phyloP scores from a whole-genome alignment of 1,284 basidiomycete genomes.

The Melampsora americana region DNA sequence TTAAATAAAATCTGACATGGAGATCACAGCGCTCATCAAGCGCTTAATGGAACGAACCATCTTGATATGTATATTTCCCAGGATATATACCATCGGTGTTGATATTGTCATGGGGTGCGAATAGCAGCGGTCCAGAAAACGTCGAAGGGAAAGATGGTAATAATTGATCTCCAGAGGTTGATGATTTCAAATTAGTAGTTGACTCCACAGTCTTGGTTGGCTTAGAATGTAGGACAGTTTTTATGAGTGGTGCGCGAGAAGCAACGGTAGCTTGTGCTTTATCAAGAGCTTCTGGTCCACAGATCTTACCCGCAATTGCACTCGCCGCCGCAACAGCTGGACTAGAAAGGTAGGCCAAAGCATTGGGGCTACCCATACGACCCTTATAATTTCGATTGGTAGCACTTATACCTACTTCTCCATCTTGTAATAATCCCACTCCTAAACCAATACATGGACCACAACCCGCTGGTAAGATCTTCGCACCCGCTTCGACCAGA shows the following conservation, averaged over 20 bases:
- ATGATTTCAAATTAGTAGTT: not conserved
- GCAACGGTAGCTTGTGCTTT: constrained; percentile 3
- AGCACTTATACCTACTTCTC: constrained; percentile 91
- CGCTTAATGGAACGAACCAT: constrained; percentile 55
- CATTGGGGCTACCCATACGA: constrained; percentile 92
- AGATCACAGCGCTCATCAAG: no score
- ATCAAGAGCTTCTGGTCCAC: constrained; percentile 63
- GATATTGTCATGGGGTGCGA: constrained; percentile 92
- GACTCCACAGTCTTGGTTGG: not conserved
- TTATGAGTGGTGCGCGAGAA: not conserved
- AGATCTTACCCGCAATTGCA: constrained; percentile 86
- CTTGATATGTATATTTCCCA: constrained; percentile 99
- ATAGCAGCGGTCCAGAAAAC: constrained; percentile 81
- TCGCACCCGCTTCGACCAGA: constrained; percentile 80
- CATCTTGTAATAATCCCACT: constrained; percentile 85
- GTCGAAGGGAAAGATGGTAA: constrained; percentile 74
- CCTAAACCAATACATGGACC: constrained; percentile 97
- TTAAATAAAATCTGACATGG: not conserved
- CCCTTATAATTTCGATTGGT: constrained; percentile 99
- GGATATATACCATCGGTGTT: constrained; percentile 99
- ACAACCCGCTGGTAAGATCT: constrained; percentile 88
- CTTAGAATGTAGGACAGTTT: constrained; percentile 4
- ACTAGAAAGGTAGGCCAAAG: constrained; percentile 89
- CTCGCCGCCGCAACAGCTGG: constrained; percentile 96
- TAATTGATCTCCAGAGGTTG: constrained; percentile 60